Conservation (phyloP, 2,329 filamentous ascomycete species). For the Cyclaneusma minus region DNA sequence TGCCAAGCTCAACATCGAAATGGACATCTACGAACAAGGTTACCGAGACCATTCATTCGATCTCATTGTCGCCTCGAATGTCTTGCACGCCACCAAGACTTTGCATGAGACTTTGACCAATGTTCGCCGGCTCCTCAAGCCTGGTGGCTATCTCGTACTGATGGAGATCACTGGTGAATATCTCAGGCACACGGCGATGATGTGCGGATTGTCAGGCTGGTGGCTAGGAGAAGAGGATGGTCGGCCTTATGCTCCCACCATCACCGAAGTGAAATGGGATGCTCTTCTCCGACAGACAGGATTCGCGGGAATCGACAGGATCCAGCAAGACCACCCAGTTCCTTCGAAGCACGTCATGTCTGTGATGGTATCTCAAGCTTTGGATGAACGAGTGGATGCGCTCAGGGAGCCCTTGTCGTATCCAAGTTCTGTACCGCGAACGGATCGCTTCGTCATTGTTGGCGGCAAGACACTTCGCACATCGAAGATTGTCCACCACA, state of each 20-base stretch:
- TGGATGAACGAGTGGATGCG: constrained; percentile 1
- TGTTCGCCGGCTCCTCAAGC: constrained; percentile 21
- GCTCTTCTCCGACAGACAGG: constrained; percentile 15
- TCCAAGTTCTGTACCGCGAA: neutral
- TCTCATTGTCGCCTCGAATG: constrained; percentile 21
- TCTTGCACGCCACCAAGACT: constrained; percentile 21
- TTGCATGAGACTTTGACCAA: constrained; percentile 15
- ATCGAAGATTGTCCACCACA: constrained; percentile 1
- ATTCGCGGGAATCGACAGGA: constrained; percentile 19
- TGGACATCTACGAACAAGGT: constrained; percentile 15
- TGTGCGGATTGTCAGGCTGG: constrained; percentile 18
- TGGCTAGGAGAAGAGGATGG: constrained; percentile 18
- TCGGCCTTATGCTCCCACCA: constrained; percentile 14
- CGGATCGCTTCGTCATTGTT: constrained; percentile 1
- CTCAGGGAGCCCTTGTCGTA: constrained; percentile 2
- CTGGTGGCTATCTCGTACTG: constrained; percentile 28
- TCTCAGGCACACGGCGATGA: constrained; percentile 9
- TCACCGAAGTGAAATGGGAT: constrained; percentile 19
- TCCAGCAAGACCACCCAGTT: constrained; percentile 4
- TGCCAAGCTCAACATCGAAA: constrained; percentile 18
- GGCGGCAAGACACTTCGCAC: constrained; percentile 2
- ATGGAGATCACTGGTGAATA: constrained; percentile 18
- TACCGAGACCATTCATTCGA: constrained; percentile 19
- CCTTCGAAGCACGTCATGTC: constrained; percentile 1
- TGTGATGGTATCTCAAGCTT: constrained; percentile 4